Evolutionary conservation across 805 yeast species (phyloP), one percentile per base, ranked within the genome.

Genomic region (Ogataea degrootiae): DNA sequence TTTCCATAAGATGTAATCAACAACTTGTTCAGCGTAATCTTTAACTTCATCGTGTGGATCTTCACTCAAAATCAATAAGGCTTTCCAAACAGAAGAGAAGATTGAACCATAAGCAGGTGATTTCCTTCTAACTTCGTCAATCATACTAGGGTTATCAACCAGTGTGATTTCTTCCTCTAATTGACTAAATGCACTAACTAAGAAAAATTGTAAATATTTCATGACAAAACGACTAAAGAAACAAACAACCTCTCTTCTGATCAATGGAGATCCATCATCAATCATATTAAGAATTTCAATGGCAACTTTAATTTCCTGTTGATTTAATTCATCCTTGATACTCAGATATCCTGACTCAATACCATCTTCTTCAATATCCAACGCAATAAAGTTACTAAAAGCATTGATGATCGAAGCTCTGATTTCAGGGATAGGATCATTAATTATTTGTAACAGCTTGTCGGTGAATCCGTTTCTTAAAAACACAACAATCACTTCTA

Each of bases 371-470:
- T 63, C 62, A 34, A 73, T 80, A 4, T 83, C 79, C 34, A 86
- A 19, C 1, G 57, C 37, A 39, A 63, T 65, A 59, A 83, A 88
- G 36, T 82, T 78, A 4, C 89, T 79, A 42, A 92, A 69, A 0
- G 96, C 86, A 34, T 82, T 70, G 12, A 94, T 69, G 4, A 88
- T 79, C 0, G 97, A 87, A 0, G 97, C 85, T 47, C 98, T 73
- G 1, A 94, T 96, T 64, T 94, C 99, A 0, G 98, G 97, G 41
- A 92, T 89, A 0, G 97, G 96, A 61, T 94, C 98, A 52, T 77
- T 79, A 16, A 90, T 73, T 37, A 87, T 68, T 22, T 70, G 70
- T 33, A 82, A 62, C 29, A 92, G 58, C 53, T 76, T 75, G 21
- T 74, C 79, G 15, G 85, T 66, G 22, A 80, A 76, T 0, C 85